Evolutionary conservation across 2,329 filamentous ascomycete genomes (phyloP).

Genomic region (Corynespora cassiicola): DNA sequence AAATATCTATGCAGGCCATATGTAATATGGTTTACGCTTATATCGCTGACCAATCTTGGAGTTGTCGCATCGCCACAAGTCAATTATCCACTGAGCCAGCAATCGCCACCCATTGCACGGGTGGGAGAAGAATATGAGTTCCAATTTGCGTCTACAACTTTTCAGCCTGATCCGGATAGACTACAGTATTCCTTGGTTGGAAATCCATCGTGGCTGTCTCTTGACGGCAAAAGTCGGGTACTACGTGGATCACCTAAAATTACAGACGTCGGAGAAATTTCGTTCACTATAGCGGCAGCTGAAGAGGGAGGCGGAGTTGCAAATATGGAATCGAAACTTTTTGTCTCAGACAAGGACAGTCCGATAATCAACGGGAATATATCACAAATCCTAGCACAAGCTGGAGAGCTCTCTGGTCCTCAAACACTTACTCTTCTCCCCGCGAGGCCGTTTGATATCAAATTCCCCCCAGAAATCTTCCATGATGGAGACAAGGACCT

Average conservation of each 20-base stretch:
- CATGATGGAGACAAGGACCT: conserved; percentile 61
- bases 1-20: too few relatives aligned
- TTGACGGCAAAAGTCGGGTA: conserved; percentile 69
- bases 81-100: conserved; percentile 80
- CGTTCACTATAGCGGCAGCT: conserved; percentile 72
- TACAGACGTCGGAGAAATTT: conserved; percentile 63
- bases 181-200: conserved; percentile 71
- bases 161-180: conserved; percentile 62
- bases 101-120: conserved; percentile 80
- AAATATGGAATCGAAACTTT: conserved; percentile 71
- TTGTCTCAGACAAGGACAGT: conserved; percentile 66
- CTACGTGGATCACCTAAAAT: conserved; percentile 74
- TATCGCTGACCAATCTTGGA: conserved; percentile 14
- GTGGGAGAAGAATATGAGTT: conserved; percentile 72
- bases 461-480: conserved; percentile 65
- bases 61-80: conserved; percentile 42
- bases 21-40: neutral
- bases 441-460: conserved; percentile 45
- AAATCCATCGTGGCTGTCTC: conserved; percentile 75
- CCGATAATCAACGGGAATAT: conserved; percentile 65
- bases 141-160: conserved; percentile 75
- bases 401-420: conserved; percentile 66
- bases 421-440: conserved; percentile 58
- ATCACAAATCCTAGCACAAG: conserved; percentile 62
- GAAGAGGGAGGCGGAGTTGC: conserved; percentile 67